Conservation (phyloP, 495 filamentous ascomycete genomes). For the Cercophora sp. region DNA sequence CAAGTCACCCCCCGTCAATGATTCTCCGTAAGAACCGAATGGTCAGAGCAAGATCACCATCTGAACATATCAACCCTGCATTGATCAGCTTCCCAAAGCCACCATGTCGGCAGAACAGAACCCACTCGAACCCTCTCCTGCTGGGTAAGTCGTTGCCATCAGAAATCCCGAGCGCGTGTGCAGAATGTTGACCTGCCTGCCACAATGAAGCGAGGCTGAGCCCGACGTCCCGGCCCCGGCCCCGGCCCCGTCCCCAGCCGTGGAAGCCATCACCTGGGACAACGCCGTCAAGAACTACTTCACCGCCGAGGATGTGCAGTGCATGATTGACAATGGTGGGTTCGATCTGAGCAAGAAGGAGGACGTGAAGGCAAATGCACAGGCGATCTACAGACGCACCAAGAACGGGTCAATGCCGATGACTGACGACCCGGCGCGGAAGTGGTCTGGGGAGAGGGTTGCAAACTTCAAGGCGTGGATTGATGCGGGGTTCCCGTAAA, state of each 20-base stretch:
- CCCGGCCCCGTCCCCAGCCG: not conserved
- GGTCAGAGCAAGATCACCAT: not conserved
- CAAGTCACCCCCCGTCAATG: not conserved
- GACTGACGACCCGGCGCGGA: not conserved
- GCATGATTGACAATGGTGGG: not conserved
- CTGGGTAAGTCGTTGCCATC: not conserved
- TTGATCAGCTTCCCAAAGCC: not conserved
- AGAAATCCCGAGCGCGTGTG: not conserved
- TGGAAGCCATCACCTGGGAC: not conserved
- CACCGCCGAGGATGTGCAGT: not conserved
- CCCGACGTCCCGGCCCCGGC: not conserved
- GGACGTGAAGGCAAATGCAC: not conserved
- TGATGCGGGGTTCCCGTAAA: not conserved
- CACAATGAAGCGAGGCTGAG: not conserved
- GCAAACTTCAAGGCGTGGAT: not conserved
- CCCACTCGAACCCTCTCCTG: not conserved
- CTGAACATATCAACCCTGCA: not conserved
- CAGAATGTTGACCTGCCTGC: not conserved
- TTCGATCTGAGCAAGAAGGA: constrained; percentile 2
- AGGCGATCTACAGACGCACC: not conserved
- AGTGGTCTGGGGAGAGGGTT: not conserved
- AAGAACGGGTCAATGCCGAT: not conserved
- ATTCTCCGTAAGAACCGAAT: not conserved
- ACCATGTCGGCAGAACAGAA: not conserved
- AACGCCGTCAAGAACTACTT: not conserved